Evolutionary conservation across 78 protist species (phyloP), one percentile per base, ranked within the genome.

Genomic region (Dictyostelium intermedium): DNA sequence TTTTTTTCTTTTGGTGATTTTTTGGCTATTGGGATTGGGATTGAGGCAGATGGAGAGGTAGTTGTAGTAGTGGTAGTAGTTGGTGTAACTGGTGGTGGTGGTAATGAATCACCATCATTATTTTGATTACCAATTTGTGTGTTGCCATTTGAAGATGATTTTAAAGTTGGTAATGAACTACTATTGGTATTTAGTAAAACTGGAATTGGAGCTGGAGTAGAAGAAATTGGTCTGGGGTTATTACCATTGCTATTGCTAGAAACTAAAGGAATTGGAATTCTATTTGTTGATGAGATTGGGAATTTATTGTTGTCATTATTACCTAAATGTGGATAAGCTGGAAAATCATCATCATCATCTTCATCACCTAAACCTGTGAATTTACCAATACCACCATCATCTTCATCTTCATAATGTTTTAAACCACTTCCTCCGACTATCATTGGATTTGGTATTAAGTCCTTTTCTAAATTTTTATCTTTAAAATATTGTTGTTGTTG

Each of bases 401-500:
- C 45, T 1, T 34, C 23, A 2, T 72, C 37, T 13, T 18, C 43
- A 77, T 20, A n/a, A n/a, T 43, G 45, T 77, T 72, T 72, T 34
- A 72, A 41, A 43, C 82, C 23, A n/a, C 32, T 41, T n/a, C 30
- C 37, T 23, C 25, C 41, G 7, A 20, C 18, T 5, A 34, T 11
- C 47, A 41, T 77, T 77, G 82, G 82, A 41, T 77, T 77, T 77
- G 82, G 82, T 16, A 77, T 77, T 77, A 77, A 43, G 41, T 77
- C 60, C 25, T 77, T 35, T 41, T 77, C 82, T 32, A 23, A 10
- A 77, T 41, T n/a, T 11, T 43, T 34, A 74, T 37, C 27, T 20
- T 20, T 56, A 56, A 56, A 56, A 56, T 27, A 74, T 74, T 13
- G 47, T 72, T 72, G 43, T 34, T 72, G 45, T 2, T 70, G 30